These are phyloP conservation scores for Penicillium riverlandense DNA, from an alignment of 495 filamentous ascomycete genomes.

Conservation along the genomic window DNA sequence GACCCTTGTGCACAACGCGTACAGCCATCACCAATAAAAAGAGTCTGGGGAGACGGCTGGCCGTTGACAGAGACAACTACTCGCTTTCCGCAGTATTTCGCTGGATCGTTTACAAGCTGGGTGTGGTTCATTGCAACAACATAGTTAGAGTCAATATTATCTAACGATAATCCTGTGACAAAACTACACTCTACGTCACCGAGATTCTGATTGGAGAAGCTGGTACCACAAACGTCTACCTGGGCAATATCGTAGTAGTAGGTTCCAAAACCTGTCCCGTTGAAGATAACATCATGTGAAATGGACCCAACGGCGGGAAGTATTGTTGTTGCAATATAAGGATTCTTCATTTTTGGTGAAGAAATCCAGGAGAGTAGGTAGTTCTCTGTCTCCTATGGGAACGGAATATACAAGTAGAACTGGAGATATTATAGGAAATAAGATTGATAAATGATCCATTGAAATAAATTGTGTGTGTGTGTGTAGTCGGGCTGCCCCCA, in stretches of 20 bases:
- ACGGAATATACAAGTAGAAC: no score
- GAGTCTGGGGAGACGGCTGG: conserved; percentile 3
- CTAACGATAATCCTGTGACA: conserved; percentile 2
- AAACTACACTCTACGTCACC: conserved; percentile 8
- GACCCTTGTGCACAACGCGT: conserved; percentile 5
- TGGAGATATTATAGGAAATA: no score
- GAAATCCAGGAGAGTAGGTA: not conserved
- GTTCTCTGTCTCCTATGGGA: no score
- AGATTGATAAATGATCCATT: no score
- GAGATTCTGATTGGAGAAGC: conserved; percentile 5
- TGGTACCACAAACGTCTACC: conserved; percentile 6
- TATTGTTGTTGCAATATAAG: no score
- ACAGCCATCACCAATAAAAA: conserved; percentile 12
- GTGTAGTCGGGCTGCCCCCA: no score
- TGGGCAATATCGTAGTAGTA: conserved; percentile 11
- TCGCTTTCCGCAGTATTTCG: conserved; percentile 9
- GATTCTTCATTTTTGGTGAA: no score
- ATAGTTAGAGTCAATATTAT: conserved; percentile 9
- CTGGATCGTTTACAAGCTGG: conserved; percentile 2
- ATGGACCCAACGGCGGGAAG: no score
- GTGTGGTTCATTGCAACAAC: conserved; percentile 11
- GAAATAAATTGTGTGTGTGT: no score
- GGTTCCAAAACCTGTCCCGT: conserved; percentile 1
- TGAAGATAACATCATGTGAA: no score
- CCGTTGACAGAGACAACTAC: conserved; percentile 11